These are phyloP conservation scores for Colletotrichum orchidophilum DNA, from an alignment of 2,329 filamentous ascomycete species.

Conservation along the genomic window DNA sequence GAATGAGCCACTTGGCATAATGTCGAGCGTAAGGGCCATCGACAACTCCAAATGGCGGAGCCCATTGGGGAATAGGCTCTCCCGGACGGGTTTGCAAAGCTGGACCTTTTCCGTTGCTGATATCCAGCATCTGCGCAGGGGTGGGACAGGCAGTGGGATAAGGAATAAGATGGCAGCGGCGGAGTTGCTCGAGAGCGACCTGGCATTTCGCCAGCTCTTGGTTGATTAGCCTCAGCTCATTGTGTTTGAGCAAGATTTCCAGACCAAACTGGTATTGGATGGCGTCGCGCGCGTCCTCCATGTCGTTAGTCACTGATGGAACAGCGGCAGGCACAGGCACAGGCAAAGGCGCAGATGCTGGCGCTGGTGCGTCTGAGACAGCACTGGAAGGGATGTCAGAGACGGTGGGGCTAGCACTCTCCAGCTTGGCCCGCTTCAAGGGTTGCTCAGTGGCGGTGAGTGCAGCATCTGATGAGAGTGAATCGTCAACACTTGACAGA, in stretches of 20 bases:
- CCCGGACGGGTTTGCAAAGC: constrained; percentile 70
- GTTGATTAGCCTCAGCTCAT: constrained; percentile 92
- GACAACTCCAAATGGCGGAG: constrained; percentile 88
- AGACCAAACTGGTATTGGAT: constrained; percentile 90
- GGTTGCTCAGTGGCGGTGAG: constrained; percentile 38
- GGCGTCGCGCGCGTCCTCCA: constrained; percentile 71
- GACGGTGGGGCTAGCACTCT: constrained; percentile 17
- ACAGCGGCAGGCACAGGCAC: constrained; percentile 33
- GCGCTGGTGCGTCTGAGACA: constrained; percentile 31
- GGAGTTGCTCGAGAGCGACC: constrained; percentile 89
- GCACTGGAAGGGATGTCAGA: constrained; percentile 19
- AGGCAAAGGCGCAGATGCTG: constrained; percentile 4
- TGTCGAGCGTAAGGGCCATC: constrained; percentile 95
- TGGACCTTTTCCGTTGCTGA: constrained; percentile 79
- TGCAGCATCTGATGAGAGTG: constrained; percentile 34
- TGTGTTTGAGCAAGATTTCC: constrained; percentile 93
- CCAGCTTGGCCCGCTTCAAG: constrained; percentile 53
- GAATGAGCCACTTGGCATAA: constrained; percentile 94
- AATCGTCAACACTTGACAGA: constrained; percentile 45
- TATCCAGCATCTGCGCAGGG: constrained; percentile 72
- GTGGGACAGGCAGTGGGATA: constrained; percentile 79
- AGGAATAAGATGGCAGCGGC: constrained; percentile 90
- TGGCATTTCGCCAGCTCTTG: constrained; percentile 97
- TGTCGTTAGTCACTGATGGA: constrained; percentile 38
- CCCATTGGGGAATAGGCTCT: constrained; percentile 76